Evolutionary conservation across 805 yeast genomes (phyloP).

Genomic region (Wickerhamiella siamensis): DNA sequence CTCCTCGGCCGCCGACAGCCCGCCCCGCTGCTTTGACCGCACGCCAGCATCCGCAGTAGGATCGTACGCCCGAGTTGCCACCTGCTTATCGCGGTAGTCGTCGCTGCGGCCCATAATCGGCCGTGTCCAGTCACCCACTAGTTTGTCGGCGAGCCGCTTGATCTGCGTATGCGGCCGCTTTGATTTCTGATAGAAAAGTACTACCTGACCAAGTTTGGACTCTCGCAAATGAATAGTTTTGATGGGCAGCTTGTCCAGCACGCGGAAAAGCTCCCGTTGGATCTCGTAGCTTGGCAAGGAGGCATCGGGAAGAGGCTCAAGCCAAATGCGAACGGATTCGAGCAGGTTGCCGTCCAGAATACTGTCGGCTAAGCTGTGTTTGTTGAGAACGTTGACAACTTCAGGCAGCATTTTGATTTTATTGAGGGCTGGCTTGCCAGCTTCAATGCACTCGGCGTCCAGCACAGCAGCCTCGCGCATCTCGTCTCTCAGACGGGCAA

Average conservation of each 20-base stretch:
- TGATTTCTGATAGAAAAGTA: constrained; percentile 83
- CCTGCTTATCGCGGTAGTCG: constrained; percentile 76
- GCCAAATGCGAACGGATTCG: constrained; percentile 91
- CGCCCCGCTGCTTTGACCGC: constrained; percentile 24
- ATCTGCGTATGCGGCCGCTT: constrained; percentile 76
- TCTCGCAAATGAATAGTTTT: constrained; percentile 92
- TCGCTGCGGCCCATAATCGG: constrained; percentile 94
- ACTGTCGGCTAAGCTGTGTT: constrained; percentile 79
- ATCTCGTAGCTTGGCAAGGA: constrained; percentile 95
- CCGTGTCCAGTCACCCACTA: constrained; percentile 96
- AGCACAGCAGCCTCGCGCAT: constrained; percentile 65
- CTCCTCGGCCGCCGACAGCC: constrained; percentile 56
- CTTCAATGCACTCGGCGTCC: constrained; percentile 38
- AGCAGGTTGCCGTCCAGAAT: constrained; percentile 85
- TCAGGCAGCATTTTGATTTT: constrained; percentile 69
- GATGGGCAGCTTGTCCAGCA: constrained; percentile 68
- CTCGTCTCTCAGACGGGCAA: constrained; percentile 63
- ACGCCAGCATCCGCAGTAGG: constrained; percentile 19
- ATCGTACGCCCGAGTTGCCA: constrained; percentile 49
- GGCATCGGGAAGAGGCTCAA: constrained; percentile 96
- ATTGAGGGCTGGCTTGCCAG: constrained; percentile 55
- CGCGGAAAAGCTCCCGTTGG: constrained; percentile 69
- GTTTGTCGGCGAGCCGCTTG: constrained; percentile 76
- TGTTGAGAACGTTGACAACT: constrained; percentile 60
- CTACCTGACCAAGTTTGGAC: constrained; percentile 83